Conservation (phyloP, 164 flowering plant species). For the Kingdonia uniflora region DNA sequence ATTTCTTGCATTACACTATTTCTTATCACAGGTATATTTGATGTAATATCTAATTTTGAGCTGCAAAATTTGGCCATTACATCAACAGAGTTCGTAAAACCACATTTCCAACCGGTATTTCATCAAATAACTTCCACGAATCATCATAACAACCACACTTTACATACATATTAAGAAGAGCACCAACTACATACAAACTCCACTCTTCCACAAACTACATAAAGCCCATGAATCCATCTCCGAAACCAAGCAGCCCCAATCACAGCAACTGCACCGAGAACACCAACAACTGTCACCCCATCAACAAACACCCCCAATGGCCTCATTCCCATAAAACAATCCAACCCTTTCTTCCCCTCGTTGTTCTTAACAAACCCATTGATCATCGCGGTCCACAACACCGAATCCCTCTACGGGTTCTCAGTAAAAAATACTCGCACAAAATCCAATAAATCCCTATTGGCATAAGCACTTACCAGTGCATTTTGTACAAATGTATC, state of each 20-base stretch:
- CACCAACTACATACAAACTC: constrained; percentile 20
- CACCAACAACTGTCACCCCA: constrained; percentile 23
- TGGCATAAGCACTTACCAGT: constrained; percentile 16
- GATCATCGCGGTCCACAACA: constrained; percentile 29
- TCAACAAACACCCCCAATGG: constrained; percentile 13
- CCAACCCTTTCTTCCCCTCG: constrained; percentile 14
- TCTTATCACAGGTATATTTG: no score
- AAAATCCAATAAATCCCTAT: constrained; percentile 9
- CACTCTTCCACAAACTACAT: constrained; percentile 20
- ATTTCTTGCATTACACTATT: no score
- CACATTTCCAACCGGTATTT: constrained; percentile 19
- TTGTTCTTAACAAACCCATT: constrained; percentile 24
- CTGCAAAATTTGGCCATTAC: no score
- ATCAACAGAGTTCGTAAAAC: constrained; percentile 29
- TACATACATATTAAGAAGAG: constrained; percentile 44
- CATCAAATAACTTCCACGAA: constrained; percentile 19
- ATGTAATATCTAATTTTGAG: no score
- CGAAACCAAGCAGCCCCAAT: constrained; percentile 23
- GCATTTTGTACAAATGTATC: constrained; percentile 23
- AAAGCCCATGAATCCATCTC: constrained; percentile 27
- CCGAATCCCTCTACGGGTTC: constrained; percentile 15
- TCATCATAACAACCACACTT: constrained; percentile 37
- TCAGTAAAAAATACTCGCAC: constrained; percentile 27
- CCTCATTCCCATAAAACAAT: constrained; percentile 27
- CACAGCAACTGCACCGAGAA: constrained; percentile 22